phyloP scores from a whole-genome alignment of 495 filamentous ascomycete species.

The Monascus purpureus region DNA sequence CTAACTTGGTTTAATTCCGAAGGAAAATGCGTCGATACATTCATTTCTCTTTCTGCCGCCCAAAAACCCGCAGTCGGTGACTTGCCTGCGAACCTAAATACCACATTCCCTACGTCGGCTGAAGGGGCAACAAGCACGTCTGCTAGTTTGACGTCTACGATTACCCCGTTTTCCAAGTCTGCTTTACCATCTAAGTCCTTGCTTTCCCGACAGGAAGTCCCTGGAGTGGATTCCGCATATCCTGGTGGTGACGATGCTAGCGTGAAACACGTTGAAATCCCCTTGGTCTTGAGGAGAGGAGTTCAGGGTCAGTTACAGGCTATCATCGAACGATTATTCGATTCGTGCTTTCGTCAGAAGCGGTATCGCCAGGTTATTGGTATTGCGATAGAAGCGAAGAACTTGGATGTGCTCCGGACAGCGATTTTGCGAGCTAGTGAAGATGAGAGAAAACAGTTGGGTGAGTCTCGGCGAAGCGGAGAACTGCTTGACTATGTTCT shows the following conservation, averaged over 20 bases:
- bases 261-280: constrained; percentile 37
- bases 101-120: constrained; percentile 49
- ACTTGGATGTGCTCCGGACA: constrained; percentile 74
- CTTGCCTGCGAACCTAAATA: constrained; percentile 54
- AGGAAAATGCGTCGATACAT: constrained; percentile 95
- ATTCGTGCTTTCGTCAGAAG: constrained; percentile 73
- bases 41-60: constrained; percentile 71
- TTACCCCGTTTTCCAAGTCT: constrained; percentile 86
- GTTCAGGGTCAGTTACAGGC: constrained; percentile 60
- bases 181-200: constrained; percentile 83
- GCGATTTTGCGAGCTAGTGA: constrained; percentile 72
- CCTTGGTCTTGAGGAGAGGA: constrained; percentile 37
- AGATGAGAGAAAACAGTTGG: constrained; percentile 58
- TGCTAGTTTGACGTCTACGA: constrained; percentile 65
- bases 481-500: constrained; percentile 95
- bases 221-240: constrained; percentile 39
- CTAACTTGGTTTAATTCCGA: constrained; percentile 4
- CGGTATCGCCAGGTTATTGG: constrained; percentile 96
- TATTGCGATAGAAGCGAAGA: constrained; percentile 91
- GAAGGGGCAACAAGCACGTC: constrained; percentile 53
- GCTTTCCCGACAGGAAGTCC: constrained; percentile 65
- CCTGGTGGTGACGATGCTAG: constrained; percentile 40
- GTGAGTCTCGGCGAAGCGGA: constrained; percentile 52
- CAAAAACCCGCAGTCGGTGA: constrained; percentile 45
- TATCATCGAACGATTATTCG: constrained; percentile 80